Percentiles rank a stretch among this genome's conserved stretches.
These are phyloP conservation scores for Lophium mytilinum DNA, from an alignment of 495 filamentous ascomycete species.

Conservation along the genomic window DNA sequence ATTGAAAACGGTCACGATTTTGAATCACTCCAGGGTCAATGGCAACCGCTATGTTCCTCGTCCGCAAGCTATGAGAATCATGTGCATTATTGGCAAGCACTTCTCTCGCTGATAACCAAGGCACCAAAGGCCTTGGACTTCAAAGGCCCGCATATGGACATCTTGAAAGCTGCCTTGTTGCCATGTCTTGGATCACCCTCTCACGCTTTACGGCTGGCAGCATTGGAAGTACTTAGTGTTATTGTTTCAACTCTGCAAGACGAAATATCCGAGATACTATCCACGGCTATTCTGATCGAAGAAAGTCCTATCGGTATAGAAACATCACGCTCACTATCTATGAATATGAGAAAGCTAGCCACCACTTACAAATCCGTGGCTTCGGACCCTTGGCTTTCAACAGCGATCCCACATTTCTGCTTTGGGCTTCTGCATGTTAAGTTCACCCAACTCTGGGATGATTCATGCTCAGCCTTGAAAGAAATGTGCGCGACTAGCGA, in stretches of 20 bases:
- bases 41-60: constrained; percentile 13
- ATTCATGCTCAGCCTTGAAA: constrained; percentile 64
- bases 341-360: constrained; percentile 74
- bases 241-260: constrained; percentile 28
- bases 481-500: constrained; percentile 59
- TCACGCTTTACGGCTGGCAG: constrained; percentile 59
- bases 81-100: constrained; percentile 17
- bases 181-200: constrained; percentile 64
- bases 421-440: constrained; percentile 85
- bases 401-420: constrained; percentile 69
- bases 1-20: background rate
- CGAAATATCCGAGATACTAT: constrained; percentile 26
- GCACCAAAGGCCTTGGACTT: background rate
- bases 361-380: constrained; percentile 48
- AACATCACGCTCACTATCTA: constrained; percentile 63
- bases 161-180: constrained; percentile 54
- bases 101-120: constrained; percentile 3
- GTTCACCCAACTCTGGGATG: constrained; percentile 76
- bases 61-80: constrained; percentile 5
- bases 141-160: constrained; percentile 32
- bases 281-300: constrained; percentile 61
- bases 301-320: constrained; percentile 67
- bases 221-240: constrained; percentile 58
- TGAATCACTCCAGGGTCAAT: background rate
- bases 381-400: constrained; percentile 55